Base-by-base conservation (phyloP, 441 rosid species). In the Hura crepitans region DNA sequence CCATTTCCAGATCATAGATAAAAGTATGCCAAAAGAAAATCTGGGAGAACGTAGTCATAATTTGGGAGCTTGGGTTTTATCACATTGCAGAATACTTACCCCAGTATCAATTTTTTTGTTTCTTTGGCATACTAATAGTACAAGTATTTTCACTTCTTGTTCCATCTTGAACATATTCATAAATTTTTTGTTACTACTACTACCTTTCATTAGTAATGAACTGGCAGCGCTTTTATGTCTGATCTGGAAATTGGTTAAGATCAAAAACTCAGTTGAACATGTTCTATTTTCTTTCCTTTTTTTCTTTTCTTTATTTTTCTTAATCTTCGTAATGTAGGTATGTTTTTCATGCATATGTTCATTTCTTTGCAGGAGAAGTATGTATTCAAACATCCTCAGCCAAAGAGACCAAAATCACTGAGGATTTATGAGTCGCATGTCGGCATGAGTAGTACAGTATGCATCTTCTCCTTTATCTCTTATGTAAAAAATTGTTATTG, bases 361-460 rank as follows among this genome's bases (percentile, higher is more conserved):
- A 50, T 71, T 65, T 78, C 50, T 76, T 79, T 37, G 43, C 90
- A 92, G 97, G 96, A 87, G 59, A 90, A 85, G 83, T 85, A 95
- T 69, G 81, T 81, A 46, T 92, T 95, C 81, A 86, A 84, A 72
- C 92, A 92, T 82, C 86, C 93, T 73, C 96, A 84, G 70, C 99
- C 99, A 77, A 88, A 77, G 85, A 86, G 58, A 73, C 99, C 99
- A 53, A 84, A 84, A 71, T 90, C 97, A 54, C 91, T 95, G 42
- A 86, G 99, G 77, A 90, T 95, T 69, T 95, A 95, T 63, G 99
- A 95, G 84, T 81, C 97, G 50, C 99, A 95, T 82, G 93, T 95
- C 42, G 99, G 99, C 74, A 95, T 95, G 99, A 95, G 99, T 83
- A 95, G 97, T 83, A 81, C 85, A 81, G 99, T 95, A 61, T 62